phyloP scores from a whole-genome alignment of 2,329 filamentous ascomycete species.

The Ceratocystis lukuohia region DNA sequence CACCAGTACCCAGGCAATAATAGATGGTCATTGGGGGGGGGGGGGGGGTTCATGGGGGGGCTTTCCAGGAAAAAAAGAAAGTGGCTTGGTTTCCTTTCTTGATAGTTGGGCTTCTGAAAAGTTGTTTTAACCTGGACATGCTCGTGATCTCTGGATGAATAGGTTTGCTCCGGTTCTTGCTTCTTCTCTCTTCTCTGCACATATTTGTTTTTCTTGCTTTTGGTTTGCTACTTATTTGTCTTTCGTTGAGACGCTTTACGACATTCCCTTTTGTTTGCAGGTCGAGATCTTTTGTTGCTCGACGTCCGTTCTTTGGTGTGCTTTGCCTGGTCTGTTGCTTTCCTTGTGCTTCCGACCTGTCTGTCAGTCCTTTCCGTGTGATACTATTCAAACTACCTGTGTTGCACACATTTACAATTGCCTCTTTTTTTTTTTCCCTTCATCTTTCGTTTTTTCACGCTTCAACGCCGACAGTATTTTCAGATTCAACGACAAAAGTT shows the following conservation, averaged over 20 bases:
- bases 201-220: not conserved
- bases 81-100: too few relatives aligned
- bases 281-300: conserved; percentile 15
- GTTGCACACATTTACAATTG: conserved; percentile 1
- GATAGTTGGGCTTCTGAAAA: too few relatives aligned
- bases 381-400: not conserved
- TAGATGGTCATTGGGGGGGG: too few relatives aligned
- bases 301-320: conserved; percentile 18
- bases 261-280: not conserved
- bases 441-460: not conserved
- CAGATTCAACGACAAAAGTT: not conserved
- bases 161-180: not conserved
- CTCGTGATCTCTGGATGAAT: not conserved
- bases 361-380: conserved; percentile 9
- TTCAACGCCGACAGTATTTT: not conserved
- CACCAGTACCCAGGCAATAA: too few relatives aligned
- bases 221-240: not conserved
- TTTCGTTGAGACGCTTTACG: not conserved
- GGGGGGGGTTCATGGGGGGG: too few relatives aligned
- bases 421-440: not conserved
- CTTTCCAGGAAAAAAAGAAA: too few relatives aligned
- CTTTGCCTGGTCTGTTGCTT: not conserved
- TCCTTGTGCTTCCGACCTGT: conserved; percentile 5
- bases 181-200: not conserved
- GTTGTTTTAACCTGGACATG: too few relatives aligned